Percentiles rank a stretch among this genome's conserved stretches.
Evolutionary conservation across 1,139 yeast genomes (phyloP).

Genomic region (Candida frijolesensis): DNA sequence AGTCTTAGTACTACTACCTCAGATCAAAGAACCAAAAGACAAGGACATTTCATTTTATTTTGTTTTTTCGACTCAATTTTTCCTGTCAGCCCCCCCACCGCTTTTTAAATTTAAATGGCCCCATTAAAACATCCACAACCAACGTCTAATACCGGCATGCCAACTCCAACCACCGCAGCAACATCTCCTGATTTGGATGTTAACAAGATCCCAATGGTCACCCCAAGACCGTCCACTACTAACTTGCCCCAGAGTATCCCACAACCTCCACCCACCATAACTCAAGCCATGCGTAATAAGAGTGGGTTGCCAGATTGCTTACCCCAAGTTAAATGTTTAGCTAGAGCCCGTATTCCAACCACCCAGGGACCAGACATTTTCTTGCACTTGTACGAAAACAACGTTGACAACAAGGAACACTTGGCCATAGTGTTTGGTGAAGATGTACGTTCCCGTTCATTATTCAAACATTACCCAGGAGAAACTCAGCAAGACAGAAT

Average conservation of each 20-base stretch:
- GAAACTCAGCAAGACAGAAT: conserved; percentile 92
- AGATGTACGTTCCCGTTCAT: conserved; percentile 74
- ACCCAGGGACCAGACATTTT: conserved; percentile 91
- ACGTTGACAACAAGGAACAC: conserved; percentile 90
- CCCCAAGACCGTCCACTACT: conserved; percentile 16
- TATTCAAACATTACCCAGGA: conserved; percentile 60
- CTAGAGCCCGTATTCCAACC: conserved; percentile 93
- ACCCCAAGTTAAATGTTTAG: conserved; percentile 85
- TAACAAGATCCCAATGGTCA: conserved; percentile 18
- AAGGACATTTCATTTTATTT: neutral
- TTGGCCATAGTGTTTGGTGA: conserved; percentile 97
- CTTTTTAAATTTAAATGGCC: conserved; percentile 2
- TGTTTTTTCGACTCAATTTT: neutral
- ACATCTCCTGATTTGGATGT: conserved; percentile 13
- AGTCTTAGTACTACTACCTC: neutral
- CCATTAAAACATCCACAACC: conserved; percentile 9
- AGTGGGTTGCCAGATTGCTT: conserved; percentile 31
- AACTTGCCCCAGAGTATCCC: conserved; percentile 12
- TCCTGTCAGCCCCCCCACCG: neutral
- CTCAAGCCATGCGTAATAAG: conserved; percentile 17
- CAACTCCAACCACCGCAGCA: conserved; percentile 5
- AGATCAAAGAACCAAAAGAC: neutral
- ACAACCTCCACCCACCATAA: conserved; percentile 15
- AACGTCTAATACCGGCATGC: conserved; percentile 4
- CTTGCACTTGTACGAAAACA: conserved; percentile 83